Base-by-base conservation (phyloP, 352 stramenopile species). In the Phytophthora capsici region DNA sequence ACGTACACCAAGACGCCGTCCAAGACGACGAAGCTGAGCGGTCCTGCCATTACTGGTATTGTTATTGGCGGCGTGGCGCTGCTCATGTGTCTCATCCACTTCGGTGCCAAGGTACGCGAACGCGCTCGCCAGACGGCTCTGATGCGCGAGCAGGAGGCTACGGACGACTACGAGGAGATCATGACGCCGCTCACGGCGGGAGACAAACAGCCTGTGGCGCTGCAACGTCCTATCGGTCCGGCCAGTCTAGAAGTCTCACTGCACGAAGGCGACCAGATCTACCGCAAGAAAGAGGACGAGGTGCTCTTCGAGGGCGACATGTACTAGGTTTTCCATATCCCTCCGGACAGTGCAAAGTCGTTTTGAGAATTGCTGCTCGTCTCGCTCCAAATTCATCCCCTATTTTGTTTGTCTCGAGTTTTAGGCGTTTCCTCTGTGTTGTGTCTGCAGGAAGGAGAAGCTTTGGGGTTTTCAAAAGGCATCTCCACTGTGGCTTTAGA, bases 151-250 rank as follows among this genome's bases (percentile, higher is more conserved):
- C 88, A 96, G 72, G 88, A 96, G 55, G 84, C 86, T 12, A 92
- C 86, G 30, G 88, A 95, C 66, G 88, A 95, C 74, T 95, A 95
- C 71, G 88, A 95, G 75, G 88, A 95, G 78, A 91, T 95, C 46
- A 94, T 94, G 88, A 95, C 88, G 47, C 88, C 88, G n/a, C 76
- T 95, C 8, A 92, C 88, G n/a, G 69, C 73, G 10, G 82, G 69
- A 1, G 80, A 75, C 41, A 94, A 93, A 52, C 69, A 73, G n/a
- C 82, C 87, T 2, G 75, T 81, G 38, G 68, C 84, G 23, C 66
- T 90, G 54, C 73, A 86, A 40, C 88, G 84, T 48, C 70, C 83
- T 7, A 89, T 95, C 22, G 84, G 85, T 1, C 85, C 86, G 1
- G 60, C 66, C 23, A 84, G 68, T 51, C 56, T 96, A 34, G 88